Percentiles rank a stretch among this genome's conserved stretches.
phyloP scores from a whole-genome alignment of 1,284 basidiomycete species.

The Chiua sp. region DNA sequence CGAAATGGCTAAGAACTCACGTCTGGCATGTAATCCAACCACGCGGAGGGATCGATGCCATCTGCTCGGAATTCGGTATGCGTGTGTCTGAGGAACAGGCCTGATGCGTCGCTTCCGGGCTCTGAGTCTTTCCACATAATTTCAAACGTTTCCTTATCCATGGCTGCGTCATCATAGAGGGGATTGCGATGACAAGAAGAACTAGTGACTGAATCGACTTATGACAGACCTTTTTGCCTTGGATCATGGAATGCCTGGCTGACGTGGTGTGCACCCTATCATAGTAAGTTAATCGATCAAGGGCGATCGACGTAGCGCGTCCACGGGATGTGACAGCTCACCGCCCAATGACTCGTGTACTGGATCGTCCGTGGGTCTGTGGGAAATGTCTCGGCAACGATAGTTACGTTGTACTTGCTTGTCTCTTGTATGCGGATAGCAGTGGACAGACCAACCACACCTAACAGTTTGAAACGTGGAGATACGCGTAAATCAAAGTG shows the following conservation, averaged over 20 bases:
- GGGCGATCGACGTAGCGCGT: background rate
- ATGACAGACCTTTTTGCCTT: conserved; percentile 52
- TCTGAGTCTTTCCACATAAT: conserved; percentile 73
- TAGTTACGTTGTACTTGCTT: conserved; percentile 59
- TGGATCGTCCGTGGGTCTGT: conserved; percentile 68
- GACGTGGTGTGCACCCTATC: conserved; percentile 72
- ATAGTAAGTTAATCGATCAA: background rate
- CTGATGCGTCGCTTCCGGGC: conserved; percentile 55
- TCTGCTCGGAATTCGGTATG: conserved; percentile 66
- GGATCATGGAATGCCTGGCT: conserved; percentile 54
- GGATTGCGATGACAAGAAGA: background rate
- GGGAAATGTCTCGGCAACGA: conserved; percentile 71
- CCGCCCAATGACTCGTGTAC: conserved; percentile 83
- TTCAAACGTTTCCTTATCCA: conserved; percentile 75
- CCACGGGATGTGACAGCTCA: too few species aligned
- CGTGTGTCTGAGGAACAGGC: conserved; percentile 63
- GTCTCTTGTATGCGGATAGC: conserved; percentile 68
- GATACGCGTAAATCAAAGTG: background rate
- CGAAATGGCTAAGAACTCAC: conserved; percentile 43
- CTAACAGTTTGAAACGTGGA: conserved; percentile 32
- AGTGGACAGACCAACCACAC: conserved; percentile 75
- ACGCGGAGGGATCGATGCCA: conserved; percentile 44
- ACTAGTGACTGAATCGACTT: background rate
- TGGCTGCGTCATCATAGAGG: conserved; percentile 43
- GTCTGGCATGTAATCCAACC: conserved; percentile 64